Percentiles rank a stretch among this genome's conserved stretches.
Conservation (phyloP, 352 stramenopile genomes). For the Phytophthora vignae region DNA sequence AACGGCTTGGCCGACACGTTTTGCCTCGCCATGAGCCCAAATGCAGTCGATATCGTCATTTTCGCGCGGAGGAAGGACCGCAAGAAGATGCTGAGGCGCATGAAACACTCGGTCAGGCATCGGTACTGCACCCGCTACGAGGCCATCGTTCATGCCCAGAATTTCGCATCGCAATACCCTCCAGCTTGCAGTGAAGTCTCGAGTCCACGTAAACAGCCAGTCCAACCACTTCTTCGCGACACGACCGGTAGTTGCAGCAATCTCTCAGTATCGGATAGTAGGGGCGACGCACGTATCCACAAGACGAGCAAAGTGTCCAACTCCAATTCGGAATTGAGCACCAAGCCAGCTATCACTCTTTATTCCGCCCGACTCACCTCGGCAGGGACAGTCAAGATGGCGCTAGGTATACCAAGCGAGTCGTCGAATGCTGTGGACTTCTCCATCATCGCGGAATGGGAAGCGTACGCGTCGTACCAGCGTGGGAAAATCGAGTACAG, state of each 20-base stretch:
- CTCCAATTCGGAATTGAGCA: not conserved
- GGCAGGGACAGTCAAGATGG: conserved; percentile 23
- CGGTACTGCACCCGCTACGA: conserved; percentile 29
- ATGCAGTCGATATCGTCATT: conserved; percentile 35
- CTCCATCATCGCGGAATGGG: conserved; percentile 31
- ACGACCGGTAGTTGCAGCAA: conserved; percentile 28
- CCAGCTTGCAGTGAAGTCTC: not conserved
- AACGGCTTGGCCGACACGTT: conserved; percentile 35
- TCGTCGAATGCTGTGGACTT: conserved; percentile 21
- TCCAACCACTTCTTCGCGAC: conserved; percentile 22
- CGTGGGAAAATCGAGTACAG: not conserved
- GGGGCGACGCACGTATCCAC: not conserved
- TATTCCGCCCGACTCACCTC: conserved; percentile 18
- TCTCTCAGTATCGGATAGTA: not conserved
- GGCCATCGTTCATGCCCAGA: conserved; percentile 16
- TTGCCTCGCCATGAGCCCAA: conserved; percentile 24
- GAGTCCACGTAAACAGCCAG: conserved; percentile 5
- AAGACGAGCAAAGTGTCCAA: not conserved
- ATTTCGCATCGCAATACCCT: conserved; percentile 13
- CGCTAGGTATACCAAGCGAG: conserved; percentile 25
- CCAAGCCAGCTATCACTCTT: conserved; percentile 14
- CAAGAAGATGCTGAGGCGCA: conserved; percentile 30
- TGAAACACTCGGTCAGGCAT: conserved; percentile 27
- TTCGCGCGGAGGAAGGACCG: conserved; percentile 38
- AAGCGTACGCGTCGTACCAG: conserved; percentile 26